Percentiles rank a stretch among this genome's conserved stretches.
These are phyloP conservation scores for Achlya hypogyna DNA, from an alignment of 352 stramenopile genomes.

Conservation along the genomic window DNA sequence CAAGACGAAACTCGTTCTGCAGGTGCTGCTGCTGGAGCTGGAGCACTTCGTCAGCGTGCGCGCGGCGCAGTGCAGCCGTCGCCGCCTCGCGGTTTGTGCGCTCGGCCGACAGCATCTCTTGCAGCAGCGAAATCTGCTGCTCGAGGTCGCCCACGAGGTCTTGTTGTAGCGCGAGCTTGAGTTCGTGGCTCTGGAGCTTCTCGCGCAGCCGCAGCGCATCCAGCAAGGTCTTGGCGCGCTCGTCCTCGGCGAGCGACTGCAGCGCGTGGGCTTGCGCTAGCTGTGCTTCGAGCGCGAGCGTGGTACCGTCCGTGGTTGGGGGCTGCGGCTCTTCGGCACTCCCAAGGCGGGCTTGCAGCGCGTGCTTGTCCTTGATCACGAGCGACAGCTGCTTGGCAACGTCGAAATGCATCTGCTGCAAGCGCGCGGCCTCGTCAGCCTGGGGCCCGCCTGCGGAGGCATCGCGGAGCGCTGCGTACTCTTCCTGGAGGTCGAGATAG, in stretches of 20 bases:
- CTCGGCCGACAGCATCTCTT: background rate
- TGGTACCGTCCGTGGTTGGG: background rate
- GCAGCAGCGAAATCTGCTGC: background rate
- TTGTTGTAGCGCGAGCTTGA: background rate
- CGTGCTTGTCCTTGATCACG: constrained; percentile 68
- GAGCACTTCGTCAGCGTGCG: background rate
- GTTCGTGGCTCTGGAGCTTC: background rate
- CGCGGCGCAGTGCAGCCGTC: background rate
- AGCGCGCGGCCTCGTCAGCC: constrained; percentile 7
- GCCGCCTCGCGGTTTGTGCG: background rate
- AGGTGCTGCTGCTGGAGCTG: background rate
- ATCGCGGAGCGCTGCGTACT: constrained; percentile 42
- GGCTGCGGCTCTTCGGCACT: background rate
- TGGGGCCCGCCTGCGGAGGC: constrained; percentile 27
- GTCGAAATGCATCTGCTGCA: constrained; percentile 36
- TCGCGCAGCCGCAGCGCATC: background rate
- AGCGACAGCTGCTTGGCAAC: constrained; percentile 56
- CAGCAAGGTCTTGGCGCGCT: background rate
- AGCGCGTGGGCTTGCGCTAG: background rate
- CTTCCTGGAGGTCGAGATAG: constrained; percentile 35
- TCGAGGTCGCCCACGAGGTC: background rate
- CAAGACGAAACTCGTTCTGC: background rate
- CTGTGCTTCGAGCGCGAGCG: background rate
- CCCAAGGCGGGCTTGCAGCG: constrained; percentile 41
- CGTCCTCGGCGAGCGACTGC: background rate